These are phyloP conservation scores for Neurospora sp. DNA, from an alignment of 495 filamentous ascomycete genomes.

Conservation along the genomic window DNA sequence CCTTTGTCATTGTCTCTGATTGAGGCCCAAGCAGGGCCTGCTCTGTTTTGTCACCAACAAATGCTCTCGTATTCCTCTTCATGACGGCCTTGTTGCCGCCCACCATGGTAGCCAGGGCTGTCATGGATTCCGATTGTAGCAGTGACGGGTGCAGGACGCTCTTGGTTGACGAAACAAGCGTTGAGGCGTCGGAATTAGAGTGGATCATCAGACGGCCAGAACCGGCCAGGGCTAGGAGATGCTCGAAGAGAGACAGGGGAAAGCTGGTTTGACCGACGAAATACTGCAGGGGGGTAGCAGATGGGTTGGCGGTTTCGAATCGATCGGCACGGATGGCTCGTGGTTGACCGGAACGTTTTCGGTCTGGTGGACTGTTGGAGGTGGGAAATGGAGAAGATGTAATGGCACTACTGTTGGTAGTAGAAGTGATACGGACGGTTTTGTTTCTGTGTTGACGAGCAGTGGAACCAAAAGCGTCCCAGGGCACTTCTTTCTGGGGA, in stretches of 20 bases:
- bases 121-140: neutral
- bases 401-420: neutral
- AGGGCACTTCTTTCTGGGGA: slow-evolving; percentile 8
- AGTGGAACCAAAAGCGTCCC: slow-evolving; percentile 2
- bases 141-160: neutral
- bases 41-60: slow-evolving; percentile 14
- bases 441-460: neutral
- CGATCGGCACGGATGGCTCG: neutral
- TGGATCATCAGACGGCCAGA: neutral
- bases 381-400: neutral
- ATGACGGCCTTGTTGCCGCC: slow-evolving; percentile 12
- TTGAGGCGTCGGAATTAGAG: neutral
- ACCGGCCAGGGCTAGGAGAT: neutral
- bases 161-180: neutral
- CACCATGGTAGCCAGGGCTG: slow-evolving; percentile 5
- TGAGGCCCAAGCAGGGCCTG: slow-evolving; percentile 1
- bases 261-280: neutral
- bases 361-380: neutral
- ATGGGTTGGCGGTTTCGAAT: neutral
- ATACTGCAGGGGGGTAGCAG: neutral
- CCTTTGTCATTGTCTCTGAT: neutral
- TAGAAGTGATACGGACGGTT: neutral
- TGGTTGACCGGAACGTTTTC: neutral
- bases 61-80: slow-evolving; percentile 16
- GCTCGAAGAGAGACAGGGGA: neutral